Evolutionary conservation across 768 basidiomycete genomes (phyloP), one percentile per base, ranked within the genome.

Genomic region (Termitomyces sp.): DNA sequence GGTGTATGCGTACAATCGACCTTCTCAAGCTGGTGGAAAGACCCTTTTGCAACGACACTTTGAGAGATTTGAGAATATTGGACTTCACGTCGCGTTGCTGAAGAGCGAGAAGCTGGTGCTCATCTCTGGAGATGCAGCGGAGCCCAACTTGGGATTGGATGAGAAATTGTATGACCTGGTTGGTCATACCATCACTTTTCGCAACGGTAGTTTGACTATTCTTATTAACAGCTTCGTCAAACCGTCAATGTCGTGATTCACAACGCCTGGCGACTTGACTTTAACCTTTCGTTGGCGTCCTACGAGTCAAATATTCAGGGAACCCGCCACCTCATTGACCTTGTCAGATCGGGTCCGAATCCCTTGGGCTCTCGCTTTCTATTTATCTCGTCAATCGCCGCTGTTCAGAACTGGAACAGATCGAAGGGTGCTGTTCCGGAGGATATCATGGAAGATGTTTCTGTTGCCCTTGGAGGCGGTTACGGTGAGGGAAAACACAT

Each of bases 261-360:
- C 52, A 71, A 73, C 40, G 76, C 72, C 1, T 77, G 73, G 76
- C 57, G 66, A 10, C 61, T 79, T 4, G 68, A 79, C 45, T 77
- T 78, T 58, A 76, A 77, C 33, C 56, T 72, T 6, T 63, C 70
- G 0, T 59, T 77, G 3, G 32, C 55, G 0, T 75, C 75, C 1
- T 76, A 70, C 53, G 72, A 77, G 50, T 58, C 69, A 0, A 67
- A 71, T 38, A 53, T 79, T 35, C 65, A 63, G 1, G 71, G 70
- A 4, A 66, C 64, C 2, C 54, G 70, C 23, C 61, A 68, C 29
- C 55, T 75, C 11, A 58, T 74, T 18, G 69, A 74, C 48, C 62
- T 71, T 11, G 63, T 65, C 29, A 56, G 51, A 16, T 56, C 62
- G 7, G 65, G 67, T 1, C 50, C 63, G 0, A 63, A 54, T 10